Evolutionary conservation across 306 rosid species (phyloP), one percentile per base, ranked within the genome.

Genomic region (Ochetophila trinervis): DNA sequence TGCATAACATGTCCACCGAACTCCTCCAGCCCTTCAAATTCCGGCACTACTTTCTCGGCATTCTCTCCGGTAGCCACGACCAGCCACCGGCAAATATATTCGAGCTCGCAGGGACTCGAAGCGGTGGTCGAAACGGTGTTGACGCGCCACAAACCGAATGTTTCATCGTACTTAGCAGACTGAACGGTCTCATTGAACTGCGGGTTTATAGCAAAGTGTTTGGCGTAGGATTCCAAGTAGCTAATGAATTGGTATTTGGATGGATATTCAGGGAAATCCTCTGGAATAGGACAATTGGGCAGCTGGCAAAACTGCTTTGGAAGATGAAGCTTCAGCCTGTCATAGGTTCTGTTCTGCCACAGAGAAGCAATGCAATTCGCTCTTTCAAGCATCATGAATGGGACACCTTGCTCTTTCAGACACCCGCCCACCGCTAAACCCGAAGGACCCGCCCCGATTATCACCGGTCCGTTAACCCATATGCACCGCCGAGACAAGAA

Each of bases 21-120:
- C 13, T 84, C 81, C n/a, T 65, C 80, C 73, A 86, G 62, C 6
- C 98, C 97, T 68, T 83, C 84, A 56, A 93, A 87, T 51, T 86
- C 82, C 0, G 97, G 97, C 54, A 86, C 88, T 5, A 87, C 88
- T 78, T 78, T 87, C 85, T 89, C 96, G 0, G 97, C 81, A 57
- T 93, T 87, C 62, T 89, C 98, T 5, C 98, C 98, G 0, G 98
- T 93, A 18, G 98, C 98, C n/a, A 84, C 98, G 8, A 89, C 94
- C 0, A 93, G 86, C 98, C 98, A 89, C 81, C 88, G 74, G 80
- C 97, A 89, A 49, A 89, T 76, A 57, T 93, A 93, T 79, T 89
- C 97, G n/a, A 87, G 78, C 18, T 87, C 94, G 7, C 54, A 20
- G 5, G 52, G 37, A 6, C 55, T 69, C 1, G 71, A 36, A 37